Evolutionary conservation across 345 rosid species (phyloP).

Genomic region (Crucihimalaya himalaica): DNA sequence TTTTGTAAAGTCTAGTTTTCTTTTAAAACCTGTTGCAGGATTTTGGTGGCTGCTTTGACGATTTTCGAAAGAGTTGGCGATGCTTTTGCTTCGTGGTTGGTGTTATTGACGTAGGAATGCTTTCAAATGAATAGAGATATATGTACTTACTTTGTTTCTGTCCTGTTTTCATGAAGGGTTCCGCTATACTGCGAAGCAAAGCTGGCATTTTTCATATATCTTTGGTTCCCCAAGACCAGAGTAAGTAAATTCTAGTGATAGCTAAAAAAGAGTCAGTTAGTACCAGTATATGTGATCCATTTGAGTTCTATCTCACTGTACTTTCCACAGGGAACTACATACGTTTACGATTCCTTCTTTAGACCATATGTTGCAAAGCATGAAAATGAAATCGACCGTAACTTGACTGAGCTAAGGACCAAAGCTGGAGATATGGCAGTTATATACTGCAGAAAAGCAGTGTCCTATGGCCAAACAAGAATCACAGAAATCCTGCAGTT

Average conservation of each 20-base stretch:
- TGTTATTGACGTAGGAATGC: background rate
- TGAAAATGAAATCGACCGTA: slow-evolving; percentile 65
- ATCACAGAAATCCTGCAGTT: slow-evolving; percentile 52
- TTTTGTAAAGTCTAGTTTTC: background rate
- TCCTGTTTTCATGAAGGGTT: slow-evolving; percentile 54
- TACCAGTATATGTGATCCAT: background rate
- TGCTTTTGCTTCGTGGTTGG: slow-evolving; percentile 68
- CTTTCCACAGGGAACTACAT: slow-evolving; percentile 56
- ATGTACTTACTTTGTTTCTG: slow-evolving; percentile 17
- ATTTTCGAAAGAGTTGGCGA: slow-evolving; percentile 74
- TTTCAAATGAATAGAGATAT: background rate
- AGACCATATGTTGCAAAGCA: slow-evolving; percentile 56
- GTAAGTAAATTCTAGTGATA: slow-evolving; percentile 40
- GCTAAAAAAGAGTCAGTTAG: background rate
- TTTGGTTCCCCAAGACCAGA: slow-evolving; percentile 77
- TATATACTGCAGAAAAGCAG: slow-evolving; percentile 56
- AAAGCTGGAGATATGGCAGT: slow-evolving; percentile 55
- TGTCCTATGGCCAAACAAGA: slow-evolving; percentile 54
- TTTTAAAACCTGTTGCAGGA: slow-evolving; percentile 50
- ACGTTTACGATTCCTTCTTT: slow-evolving; percentile 60
- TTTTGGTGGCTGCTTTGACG: slow-evolving; percentile 68
- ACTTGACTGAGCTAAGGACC: slow-evolving; percentile 56
- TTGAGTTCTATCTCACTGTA: slow-evolving; percentile 17
- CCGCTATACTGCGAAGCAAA: slow-evolving; percentile 81
- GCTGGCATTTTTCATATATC: slow-evolving; percentile 70